Evolutionary conservation across 2,329 filamentous ascomycete species (phyloP), one percentile per base, ranked within the genome.

Genomic region (Apiospora kogelbergensis): DNA sequence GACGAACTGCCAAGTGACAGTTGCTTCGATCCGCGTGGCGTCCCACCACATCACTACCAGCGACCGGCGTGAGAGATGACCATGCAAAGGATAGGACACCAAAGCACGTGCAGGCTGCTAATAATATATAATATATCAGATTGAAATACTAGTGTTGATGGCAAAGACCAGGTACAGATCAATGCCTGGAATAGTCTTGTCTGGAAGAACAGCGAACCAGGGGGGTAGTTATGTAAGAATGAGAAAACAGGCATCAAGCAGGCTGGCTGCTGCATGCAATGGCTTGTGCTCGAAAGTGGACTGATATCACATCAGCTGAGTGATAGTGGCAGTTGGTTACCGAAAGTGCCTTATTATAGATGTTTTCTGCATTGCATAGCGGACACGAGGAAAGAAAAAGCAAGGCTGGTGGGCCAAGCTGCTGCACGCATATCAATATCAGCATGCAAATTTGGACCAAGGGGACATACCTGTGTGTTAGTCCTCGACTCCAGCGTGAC

Each of bases 1-100:
- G 71, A 94, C 88, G 76, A 90, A 94, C 69, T 89, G 83, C 71
- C 88, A 84, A 68, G 90, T 93, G 74, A 94, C 90, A 70, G 90
- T 91, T 68, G 86, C 83, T 75, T 92, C 87, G 76, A 94, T 93
- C 70, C 85, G 86, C 72, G 89, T 86, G 69, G 89, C 84, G 77
- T 92, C 90, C 91, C 91, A 94, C 91, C 91, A 93, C 78, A 89
- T 82, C 69, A 73, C 73, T 72, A 76, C 71, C 72, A 64, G 24
- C 30, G 33, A 6, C 7, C 17, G 37, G 53, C 11, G 7, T 30
- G 37, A 37, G 20, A 33, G 10, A n/a, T n/a, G 30, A 33, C 15
- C 30, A 60, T 22, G 20, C 40, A 13, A 60, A 37, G 0, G n/a
- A 11, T 57, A 13, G n/a, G n/a, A n/a, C 3, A 45, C 6, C 13